Conservation (phyloP, 2,329 filamentous ascomycete species). For the Aureobasidium namibiae region DNA sequence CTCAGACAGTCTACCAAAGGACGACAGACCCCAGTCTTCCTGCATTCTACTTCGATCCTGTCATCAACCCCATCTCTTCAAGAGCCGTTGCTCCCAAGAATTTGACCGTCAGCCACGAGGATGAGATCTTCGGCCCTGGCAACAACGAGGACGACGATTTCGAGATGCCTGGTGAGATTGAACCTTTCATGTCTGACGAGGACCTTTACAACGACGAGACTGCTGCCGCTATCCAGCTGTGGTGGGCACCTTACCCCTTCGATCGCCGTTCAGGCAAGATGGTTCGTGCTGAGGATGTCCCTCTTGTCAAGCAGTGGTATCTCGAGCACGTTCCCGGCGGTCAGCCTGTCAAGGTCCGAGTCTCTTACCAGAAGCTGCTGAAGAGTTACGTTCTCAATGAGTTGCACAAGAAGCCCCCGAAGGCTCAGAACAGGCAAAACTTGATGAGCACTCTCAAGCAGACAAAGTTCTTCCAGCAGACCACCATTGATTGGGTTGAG, state of each 20-base stretch:
- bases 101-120: slow-evolving; percentile 82
- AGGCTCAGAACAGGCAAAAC: slow-evolving; percentile 92
- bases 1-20: slow-evolving; percentile 83
- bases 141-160: slow-evolving; percentile 59
- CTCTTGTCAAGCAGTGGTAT: slow-evolving; percentile 97
- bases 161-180: slow-evolving; percentile 66
- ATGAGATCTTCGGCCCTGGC: slow-evolving; percentile 79
- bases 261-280: slow-evolving; percentile 88
- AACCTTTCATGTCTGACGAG: slow-evolving; percentile 85
- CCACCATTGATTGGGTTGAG: slow-evolving; percentile 98
- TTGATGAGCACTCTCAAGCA: slow-evolving; percentile 82
- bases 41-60: slow-evolving; percentile 95
- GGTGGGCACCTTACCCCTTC: slow-evolving; percentile 98
- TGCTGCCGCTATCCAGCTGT: slow-evolving; percentile 80
- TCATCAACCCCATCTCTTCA: slow-evolving; percentile 95
- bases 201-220: slow-evolving; percentile 85
- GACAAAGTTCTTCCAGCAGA: slow-evolving; percentile 99
- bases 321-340: slow-evolving; percentile 86
- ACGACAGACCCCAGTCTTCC: slow-evolving; percentile 83
- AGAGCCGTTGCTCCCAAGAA: slow-evolving; percentile 92
- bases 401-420: slow-evolving; percentile 89
- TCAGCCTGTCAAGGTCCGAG: slow-evolving; percentile 91
- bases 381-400: slow-evolving; percentile 97
- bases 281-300: slow-evolving; percentile 95
- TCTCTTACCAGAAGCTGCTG: slow-evolving; percentile 95